Conservation (phyloP, 164 flowering plant species). For the Brasenia schreberi region DNA sequence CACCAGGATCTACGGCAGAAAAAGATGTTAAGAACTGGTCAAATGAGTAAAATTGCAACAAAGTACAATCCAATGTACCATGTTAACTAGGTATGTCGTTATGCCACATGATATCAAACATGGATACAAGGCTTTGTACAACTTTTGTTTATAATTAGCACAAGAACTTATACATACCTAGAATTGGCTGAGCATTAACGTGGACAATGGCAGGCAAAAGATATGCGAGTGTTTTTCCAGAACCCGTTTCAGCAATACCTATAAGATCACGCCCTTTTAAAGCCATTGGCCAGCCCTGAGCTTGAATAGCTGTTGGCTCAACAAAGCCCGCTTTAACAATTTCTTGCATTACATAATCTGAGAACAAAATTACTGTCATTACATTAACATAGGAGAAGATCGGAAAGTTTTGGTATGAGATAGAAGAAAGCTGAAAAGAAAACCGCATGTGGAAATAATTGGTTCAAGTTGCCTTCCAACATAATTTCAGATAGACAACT, state of each 20-base stretch:
- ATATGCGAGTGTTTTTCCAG: slow-evolving; percentile 97
- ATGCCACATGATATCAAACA: neutral
- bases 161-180: slow-evolving; percentile 32
- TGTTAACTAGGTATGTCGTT: neutral
- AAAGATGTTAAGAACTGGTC: neutral
- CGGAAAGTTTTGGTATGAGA: neutral
- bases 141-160: too few relatives aligned
- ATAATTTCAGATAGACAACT: neutral
- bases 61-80: too few relatives aligned
- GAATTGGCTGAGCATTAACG: slow-evolving; percentile 95
- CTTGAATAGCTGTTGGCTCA: slow-evolving; percentile 96
- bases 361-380: slow-evolving; percentile 3
- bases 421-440: neutral
- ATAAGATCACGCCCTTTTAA: slow-evolving; percentile 95
- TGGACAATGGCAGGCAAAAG: slow-evolving; percentile 97
- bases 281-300: slow-evolving; percentile 99
- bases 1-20: slow-evolving; percentile 70
- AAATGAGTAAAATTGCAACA: too few relatives aligned
- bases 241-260: slow-evolving; percentile 99
- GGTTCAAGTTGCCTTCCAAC: neutral
- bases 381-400: neutral
- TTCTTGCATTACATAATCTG: slow-evolving; percentile 98
- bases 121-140: neutral
- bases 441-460: neutral
- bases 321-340: slow-evolving; percentile 83